These are phyloP conservation scores for Acanthamoeba healyi DNA, from an alignment of 208 protist genomes.

Conservation along the genomic window DNA sequence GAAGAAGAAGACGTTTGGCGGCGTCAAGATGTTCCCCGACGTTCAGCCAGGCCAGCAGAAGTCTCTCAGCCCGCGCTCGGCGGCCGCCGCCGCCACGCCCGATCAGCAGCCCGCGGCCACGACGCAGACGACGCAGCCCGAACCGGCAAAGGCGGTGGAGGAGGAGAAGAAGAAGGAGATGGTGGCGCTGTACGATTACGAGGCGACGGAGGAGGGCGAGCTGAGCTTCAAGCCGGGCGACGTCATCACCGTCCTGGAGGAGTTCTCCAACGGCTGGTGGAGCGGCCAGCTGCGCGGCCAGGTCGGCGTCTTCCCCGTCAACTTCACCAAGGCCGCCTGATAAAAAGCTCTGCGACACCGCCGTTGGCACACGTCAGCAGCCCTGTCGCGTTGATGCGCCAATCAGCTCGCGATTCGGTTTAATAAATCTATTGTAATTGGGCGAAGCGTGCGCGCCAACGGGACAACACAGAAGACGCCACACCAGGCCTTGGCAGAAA, in stretches of 20 bases:
- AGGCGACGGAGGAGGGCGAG: slow-evolving; percentile 67
- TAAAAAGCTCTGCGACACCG: too few relatives aligned
- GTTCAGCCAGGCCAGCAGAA: not conserved
- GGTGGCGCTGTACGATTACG: slow-evolving; percentile 61
- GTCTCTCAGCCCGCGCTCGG: not conserved
- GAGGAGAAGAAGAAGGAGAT: not conserved
- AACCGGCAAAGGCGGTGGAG: not conserved
- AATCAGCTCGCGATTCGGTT: too few relatives aligned
- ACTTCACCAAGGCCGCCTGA: slow-evolving; percentile 64
- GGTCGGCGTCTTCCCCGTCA: slow-evolving; percentile 69
- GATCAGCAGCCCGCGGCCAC: not conserved
- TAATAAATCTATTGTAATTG: too few relatives aligned
- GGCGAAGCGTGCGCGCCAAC: too few relatives aligned
- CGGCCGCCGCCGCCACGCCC: too few relatives aligned
- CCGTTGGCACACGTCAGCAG: too few relatives aligned
- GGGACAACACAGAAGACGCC: too few relatives aligned
- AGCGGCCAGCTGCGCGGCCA: slow-evolving; percentile 47
- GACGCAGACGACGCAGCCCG: not conserved
- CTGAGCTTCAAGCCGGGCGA: slow-evolving; percentile 66
- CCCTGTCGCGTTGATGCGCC: too few relatives aligned
- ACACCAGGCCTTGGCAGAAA: not conserved
- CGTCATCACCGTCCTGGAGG: slow-evolving; percentile 16
- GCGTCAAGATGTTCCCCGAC: slow-evolving; percentile 20
- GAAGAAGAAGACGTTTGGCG: slow-evolving; percentile 1
- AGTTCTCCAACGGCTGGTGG: slow-evolving; percentile 70